Base-by-base conservation (phyloP, 2,329 filamentous ascomycete species). In the Verticillium tricorpus region DNA sequence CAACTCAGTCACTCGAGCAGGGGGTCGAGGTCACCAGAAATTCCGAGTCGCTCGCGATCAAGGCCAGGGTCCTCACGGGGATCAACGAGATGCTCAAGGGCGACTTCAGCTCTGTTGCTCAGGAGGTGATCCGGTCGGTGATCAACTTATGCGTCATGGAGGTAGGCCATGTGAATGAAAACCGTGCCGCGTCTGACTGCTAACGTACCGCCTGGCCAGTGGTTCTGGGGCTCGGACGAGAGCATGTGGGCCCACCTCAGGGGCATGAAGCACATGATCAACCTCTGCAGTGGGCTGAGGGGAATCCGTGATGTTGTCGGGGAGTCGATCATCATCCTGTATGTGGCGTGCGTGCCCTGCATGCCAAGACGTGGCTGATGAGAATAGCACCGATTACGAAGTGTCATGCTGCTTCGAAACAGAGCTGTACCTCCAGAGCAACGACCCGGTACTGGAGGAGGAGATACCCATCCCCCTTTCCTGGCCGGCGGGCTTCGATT, bases 91-190 rank as follows among this genome's bases (percentile, higher is more conserved):
- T 69, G 55, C 64, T 73, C 11, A 57, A 58, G 34, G 62, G 59
- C 7, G 61, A 64, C 11, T 65, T 63, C 25, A 63, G 63, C 34
- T 59, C 64, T 1, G 66, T 71, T 14, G 68, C 64, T 14, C 64
- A 69, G 32, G 71, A 73, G 58, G 65, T 70, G 12, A 67, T 73
- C 32, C 65, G 67, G 7, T 69, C 65, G 22, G 67, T 73, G 12
- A 67, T 74, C 37, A 69, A 70, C 22, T 61, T 74, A 2, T 69
- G 71, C 4, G 69, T 71, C 12, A 72, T 71, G 59, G 72, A 74
- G 65, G 69, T 70, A 58, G 56, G 61, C 22, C 7, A 11, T 22
- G 11, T 9, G 3, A 35, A 7, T 34, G 40, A n/a, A n/a, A 17
- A 7, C 9, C 7, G 2, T 22, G n/a, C 6, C 17, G 28, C n/a